Percentiles rank a stretch among this genome's conserved stretches.
Conservation (phyloP, 345 rosid genomes). For the sweet orange (Citrus sinensis) region DNA sequence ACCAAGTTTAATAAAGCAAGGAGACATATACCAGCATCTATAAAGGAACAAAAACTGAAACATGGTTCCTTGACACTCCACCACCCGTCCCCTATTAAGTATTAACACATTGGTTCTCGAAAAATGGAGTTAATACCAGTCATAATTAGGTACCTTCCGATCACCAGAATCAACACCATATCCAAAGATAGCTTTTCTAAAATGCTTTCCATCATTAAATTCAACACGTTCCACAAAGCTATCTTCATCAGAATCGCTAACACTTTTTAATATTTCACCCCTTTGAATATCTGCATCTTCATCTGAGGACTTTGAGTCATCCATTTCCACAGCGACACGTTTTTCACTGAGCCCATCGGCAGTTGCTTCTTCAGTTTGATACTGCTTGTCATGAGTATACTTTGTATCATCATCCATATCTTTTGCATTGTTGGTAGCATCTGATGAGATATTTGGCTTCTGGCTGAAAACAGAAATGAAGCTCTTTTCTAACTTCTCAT, state of each 20-base stretch:
- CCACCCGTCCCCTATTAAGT: no score
- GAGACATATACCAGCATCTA: not conserved
- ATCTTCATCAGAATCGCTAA: conserved; percentile 23
- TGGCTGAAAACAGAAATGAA: conserved; percentile 61
- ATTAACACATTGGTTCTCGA: no score
- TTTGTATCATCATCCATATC: conserved; percentile 24
- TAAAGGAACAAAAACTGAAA: not conserved
- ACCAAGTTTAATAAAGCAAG: not conserved
- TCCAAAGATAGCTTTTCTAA: conserved; percentile 76
- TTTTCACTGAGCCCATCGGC: conserved; percentile 29
- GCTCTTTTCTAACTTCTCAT: conserved; percentile 77
- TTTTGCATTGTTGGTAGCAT: conserved; percentile 28
- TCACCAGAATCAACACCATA: conserved; percentile 35
- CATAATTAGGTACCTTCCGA: conserved; percentile 29
- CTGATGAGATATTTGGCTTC: conserved; percentile 32
- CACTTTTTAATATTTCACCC: conserved; percentile 11
- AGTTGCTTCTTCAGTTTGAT: conserved; percentile 27
- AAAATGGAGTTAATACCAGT: no score
- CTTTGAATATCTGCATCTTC: conserved; percentile 30
- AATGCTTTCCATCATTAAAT: conserved; percentile 59
- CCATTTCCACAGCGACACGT: conserved; percentile 30
- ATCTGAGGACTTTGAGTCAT: conserved; percentile 39
- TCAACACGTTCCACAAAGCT: conserved; percentile 47
- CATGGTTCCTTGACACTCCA: not conserved
- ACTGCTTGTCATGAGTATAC: conserved; percentile 24